phyloP scores from a whole-genome alignment of 129 eudicot species.

The Artemisia tridentata region DNA sequence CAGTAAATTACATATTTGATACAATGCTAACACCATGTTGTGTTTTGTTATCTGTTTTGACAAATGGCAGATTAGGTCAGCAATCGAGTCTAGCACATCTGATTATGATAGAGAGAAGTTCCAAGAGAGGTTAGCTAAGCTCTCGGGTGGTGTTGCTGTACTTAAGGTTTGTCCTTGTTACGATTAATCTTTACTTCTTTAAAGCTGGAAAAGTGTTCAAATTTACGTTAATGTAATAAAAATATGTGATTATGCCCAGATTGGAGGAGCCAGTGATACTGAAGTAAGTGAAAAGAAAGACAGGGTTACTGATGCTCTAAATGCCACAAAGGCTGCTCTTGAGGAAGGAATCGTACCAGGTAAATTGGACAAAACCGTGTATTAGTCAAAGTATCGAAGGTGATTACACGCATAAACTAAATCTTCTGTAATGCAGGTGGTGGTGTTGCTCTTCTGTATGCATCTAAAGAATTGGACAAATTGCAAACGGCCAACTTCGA shows the following conservation, averaged over 20 bases:
- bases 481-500: constrained; percentile 73
- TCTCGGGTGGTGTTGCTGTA: constrained; percentile 94
- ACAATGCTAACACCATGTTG: too few relatives aligned
- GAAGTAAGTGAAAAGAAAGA: constrained; percentile 92
- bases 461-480: constrained; percentile 68
- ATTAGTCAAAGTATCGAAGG: too few relatives aligned
- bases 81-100: constrained; percentile 67
- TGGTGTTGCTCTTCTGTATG: constrained; percentile 86
- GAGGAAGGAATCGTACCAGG: constrained; percentile 93
- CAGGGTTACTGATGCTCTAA: constrained; percentile 81
- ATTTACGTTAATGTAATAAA: background rate
- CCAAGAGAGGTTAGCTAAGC: constrained; percentile 87
- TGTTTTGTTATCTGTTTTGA: background rate
- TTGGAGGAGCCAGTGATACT: constrained; percentile 92
- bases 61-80: constrained; percentile 59
- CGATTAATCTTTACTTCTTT: background rate
- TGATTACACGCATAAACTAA: too few relatives aligned
- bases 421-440: constrained; percentile 52
- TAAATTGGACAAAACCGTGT: background rate
- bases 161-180: constrained; percentile 54
- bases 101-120: constrained; percentile 87
- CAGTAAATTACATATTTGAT: too few relatives aligned
- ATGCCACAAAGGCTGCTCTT: constrained; percentile 98
- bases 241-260: constrained; percentile 30
- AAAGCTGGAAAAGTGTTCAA: background rate